phyloP scores from a whole-genome alignment of 2,329 filamentous ascomycete species.

The Colletotrichum sp. region DNA sequence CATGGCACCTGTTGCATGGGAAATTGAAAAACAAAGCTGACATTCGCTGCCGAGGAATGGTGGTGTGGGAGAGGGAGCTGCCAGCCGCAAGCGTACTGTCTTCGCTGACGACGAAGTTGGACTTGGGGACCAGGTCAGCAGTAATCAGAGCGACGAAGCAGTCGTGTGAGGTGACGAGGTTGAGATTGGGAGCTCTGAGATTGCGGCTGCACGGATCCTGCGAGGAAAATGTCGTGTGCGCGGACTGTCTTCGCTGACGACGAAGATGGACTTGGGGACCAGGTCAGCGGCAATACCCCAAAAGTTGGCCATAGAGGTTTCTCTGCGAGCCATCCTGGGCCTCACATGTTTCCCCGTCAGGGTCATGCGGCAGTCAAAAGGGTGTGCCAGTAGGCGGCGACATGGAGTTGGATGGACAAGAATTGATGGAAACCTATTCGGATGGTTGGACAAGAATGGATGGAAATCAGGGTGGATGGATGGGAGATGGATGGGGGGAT shows the following conservation, averaged over 20 bases:
- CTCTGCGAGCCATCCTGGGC: background rate
- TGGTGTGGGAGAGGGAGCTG: background rate
- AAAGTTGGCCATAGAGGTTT: background rate
- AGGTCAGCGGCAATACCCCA: background rate
- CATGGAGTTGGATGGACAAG: background rate
- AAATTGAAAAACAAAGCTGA: background rate
- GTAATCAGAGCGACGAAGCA: too few relatives aligned
- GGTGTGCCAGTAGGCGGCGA: background rate
- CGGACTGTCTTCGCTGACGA: too few relatives aligned
- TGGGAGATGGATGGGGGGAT: too few relatives aligned
- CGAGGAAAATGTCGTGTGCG: too few relatives aligned
- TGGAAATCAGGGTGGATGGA: too few relatives aligned
- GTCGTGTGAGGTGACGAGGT: too few relatives aligned
- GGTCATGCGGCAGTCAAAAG: background rate
- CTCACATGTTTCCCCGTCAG: background rate
- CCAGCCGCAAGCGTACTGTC: too few relatives aligned
- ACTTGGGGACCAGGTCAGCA: background rate
- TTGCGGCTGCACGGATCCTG: too few relatives aligned
- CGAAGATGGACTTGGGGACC: too few relatives aligned
- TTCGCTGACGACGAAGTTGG: background rate
- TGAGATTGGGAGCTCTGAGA: too few relatives aligned
- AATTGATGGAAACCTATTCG: background rate
- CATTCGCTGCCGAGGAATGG: background rate
- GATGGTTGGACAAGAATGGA: too few relatives aligned
- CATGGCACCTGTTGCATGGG: background rate